Percentiles rank a stretch among this genome's conserved stretches.
phyloP scores from a whole-genome alignment of 805 yeast species.

The Candida tammaniensis region DNA sequence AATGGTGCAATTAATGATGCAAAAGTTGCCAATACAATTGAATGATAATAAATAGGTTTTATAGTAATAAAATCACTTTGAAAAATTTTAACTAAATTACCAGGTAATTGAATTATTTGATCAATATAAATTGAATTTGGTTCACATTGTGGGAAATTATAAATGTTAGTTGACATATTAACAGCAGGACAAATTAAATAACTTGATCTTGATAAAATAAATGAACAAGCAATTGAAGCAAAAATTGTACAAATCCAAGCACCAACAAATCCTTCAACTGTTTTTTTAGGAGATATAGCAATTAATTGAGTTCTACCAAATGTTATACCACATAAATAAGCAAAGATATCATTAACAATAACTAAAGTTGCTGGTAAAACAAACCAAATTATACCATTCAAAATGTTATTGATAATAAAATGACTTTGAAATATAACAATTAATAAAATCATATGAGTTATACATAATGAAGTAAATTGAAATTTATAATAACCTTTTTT shows the following conservation, averaged over 20 bases:
- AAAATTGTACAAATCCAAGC: conserved; percentile 94
- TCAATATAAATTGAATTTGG: conserved; percentile 88
- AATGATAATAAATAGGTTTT: conserved; percentile 89
- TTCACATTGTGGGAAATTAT: conserved; percentile 67
- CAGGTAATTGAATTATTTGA: conserved; percentile 74
- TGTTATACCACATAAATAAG: conserved; percentile 94
- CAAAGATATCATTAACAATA: conserved; percentile 92
- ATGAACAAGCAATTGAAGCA: conserved; percentile 66
- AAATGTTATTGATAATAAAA: conserved; percentile 82
- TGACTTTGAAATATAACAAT: conserved; percentile 93
- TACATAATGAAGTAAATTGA: conserved; percentile 91
- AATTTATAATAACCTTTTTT: conserved; percentile 86
- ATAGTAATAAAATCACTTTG: conserved; percentile 48
- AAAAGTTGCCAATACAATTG: conserved; percentile 82
- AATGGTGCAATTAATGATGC: conserved; percentile 97
- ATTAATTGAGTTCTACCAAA: conserved; percentile 92
- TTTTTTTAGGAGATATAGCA: conserved; percentile 93
- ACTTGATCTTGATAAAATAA: conserved; percentile 58
- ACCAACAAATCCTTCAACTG: conserved; percentile 95
- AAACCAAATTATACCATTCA: conserved; percentile 93
- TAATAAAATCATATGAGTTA: conserved; percentile 89
- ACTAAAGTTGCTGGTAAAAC: conserved; percentile 88
- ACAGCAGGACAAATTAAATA: conserved; percentile 88
- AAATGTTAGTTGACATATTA: conserved; percentile 59
- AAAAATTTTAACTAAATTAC: conserved; percentile 50